Evolutionary conservation across 306 rosid genomes (phyloP).

Genomic region (Carpinus viminea): DNA sequence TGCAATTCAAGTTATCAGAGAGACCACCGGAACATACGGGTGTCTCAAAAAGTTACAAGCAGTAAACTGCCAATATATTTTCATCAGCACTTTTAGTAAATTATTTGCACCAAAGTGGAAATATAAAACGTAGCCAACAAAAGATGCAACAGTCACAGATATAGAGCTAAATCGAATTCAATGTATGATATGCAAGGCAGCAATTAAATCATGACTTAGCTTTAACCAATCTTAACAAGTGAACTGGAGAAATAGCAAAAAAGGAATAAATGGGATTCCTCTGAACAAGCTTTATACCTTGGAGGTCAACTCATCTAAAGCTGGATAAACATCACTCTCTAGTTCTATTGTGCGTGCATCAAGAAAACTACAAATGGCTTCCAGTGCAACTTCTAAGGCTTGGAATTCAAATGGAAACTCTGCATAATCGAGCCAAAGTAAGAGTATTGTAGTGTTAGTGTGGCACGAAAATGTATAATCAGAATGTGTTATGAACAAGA

Average conservation of each 20-base stretch:
- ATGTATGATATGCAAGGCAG: neutral
- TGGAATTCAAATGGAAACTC: conserved; percentile 86
- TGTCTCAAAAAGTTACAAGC: neutral
- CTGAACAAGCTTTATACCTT: conserved; percentile 42
- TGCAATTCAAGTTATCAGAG: neutral
- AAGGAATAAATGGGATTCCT: conserved; percentile 1
- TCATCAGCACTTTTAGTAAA: too few species aligned
- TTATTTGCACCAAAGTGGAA: neutral
- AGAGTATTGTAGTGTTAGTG: neutral
- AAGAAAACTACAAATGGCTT: conserved; percentile 72
- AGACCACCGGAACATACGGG: neutral
- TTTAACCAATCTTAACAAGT: neutral
- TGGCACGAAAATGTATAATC: neutral
- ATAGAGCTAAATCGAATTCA: neutral
- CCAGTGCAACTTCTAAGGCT: conserved; percentile 69
- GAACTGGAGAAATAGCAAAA: neutral
- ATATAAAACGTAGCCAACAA: neutral
- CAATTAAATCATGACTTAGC: too few species aligned
- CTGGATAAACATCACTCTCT: conserved; percentile 71
- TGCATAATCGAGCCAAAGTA: conserved; percentile 15
- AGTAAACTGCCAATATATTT: too few species aligned
- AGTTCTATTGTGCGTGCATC: conserved; percentile 68
- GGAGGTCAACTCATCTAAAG: conserved; percentile 77
- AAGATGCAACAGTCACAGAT: neutral
- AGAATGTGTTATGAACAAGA: neutral